phyloP scores from a whole-genome alignment of 2,329 filamentous ascomycete species.

The Alternaria postmessia region DNA sequence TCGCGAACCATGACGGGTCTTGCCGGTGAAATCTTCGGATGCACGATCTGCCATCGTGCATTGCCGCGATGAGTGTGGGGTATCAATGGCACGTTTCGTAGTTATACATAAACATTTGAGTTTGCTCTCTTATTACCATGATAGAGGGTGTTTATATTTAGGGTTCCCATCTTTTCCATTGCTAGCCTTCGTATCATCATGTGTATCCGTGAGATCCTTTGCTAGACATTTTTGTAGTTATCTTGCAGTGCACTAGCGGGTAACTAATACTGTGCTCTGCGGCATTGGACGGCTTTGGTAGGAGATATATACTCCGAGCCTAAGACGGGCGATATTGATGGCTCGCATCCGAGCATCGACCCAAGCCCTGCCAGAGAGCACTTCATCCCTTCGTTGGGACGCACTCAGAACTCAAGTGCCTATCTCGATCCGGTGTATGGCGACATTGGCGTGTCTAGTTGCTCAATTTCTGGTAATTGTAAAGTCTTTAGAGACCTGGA shows the following conservation, averaged over 20 bases:
- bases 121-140: neutral
- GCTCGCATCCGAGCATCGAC: neutral
- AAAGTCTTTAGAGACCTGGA: conserved; percentile 30
- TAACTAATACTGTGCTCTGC: neutral
- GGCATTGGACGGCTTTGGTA: neutral
- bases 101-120: neutral
- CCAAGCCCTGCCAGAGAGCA: neutral
- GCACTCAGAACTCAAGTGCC: neutral
- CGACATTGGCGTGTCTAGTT: neutral
- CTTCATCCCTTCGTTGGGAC: neutral
- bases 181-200: neutral
- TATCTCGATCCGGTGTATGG: neutral
- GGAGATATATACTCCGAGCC: neutral
- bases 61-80: neutral
- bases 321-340: neutral
- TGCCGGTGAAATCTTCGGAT: neutral
- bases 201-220: neutral
- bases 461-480: conserved; percentile 19
- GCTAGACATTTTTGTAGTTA: neutral
- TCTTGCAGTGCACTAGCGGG: neutral
- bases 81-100: neutral
- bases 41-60: neutral
- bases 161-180: neutral
- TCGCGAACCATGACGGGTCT: neutral
- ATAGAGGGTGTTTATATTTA: neutral